A percentile compares a stretch with the other conserved stretches of the same genome.
Evolutionary conservation across 257 asterid species (phyloP).

Genomic region (Ajuga chamaepitys): DNA sequence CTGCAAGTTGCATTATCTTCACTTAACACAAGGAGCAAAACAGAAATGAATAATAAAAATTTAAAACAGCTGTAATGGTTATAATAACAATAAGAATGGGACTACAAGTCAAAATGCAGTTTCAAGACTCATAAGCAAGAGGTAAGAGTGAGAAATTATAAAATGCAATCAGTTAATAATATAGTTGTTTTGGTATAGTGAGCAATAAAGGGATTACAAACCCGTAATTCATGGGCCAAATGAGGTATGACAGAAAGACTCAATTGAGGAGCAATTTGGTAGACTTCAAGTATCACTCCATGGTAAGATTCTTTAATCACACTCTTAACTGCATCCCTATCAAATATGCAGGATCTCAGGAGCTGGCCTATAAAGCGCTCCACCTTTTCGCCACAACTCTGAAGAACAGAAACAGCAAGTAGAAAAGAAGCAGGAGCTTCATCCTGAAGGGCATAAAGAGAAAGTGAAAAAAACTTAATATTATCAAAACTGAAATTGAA

Average conservation of each 20-base stretch:
- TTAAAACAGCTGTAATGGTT: background rate
- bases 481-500: background rate
- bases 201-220: conserved; percentile 32
- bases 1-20: conserved; percentile 41
- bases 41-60: background rate
- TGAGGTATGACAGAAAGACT: conserved; percentile 71
- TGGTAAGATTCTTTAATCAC: conserved; percentile 70
- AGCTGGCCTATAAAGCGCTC: conserved; percentile 46
- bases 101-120: background rate
- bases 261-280: conserved; percentile 63
- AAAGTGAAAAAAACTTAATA: background rate
- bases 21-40: conserved; percentile 19
- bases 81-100: background rate
- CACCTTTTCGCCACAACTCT: conserved; percentile 46
- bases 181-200: conserved; percentile 4
- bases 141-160: background rate
- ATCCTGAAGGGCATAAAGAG: conserved; percentile 44
- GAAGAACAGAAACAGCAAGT: conserved; percentile 65
- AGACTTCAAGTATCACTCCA: conserved; percentile 58
- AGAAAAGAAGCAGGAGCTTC: conserved; percentile 44
- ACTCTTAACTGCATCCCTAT: conserved; percentile 56
- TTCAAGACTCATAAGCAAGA: conserved; percentile 2
- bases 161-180: conserved; percentile 1
- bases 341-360: conserved; percentile 67
- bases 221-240: conserved; percentile 70